Conservation (phyloP, 2,329 filamentous ascomycete species). For the Venturia carpophila region DNA sequence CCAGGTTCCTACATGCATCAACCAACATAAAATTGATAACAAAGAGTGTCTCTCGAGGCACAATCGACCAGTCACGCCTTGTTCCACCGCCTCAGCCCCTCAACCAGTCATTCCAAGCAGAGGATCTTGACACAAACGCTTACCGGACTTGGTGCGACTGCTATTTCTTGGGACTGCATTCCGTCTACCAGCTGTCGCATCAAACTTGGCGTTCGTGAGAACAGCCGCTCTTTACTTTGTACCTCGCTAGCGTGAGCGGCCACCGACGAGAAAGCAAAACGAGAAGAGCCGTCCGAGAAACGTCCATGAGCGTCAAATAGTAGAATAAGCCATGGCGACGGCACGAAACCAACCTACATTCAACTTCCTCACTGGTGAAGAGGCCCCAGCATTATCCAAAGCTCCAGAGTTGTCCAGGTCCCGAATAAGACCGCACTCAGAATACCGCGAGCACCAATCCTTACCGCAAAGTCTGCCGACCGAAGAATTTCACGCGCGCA, state of each 20-base stretch:
- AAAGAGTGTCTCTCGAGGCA: not conserved
- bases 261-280: not conserved
- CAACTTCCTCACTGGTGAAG: conserved; percentile 41
- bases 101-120: not conserved
- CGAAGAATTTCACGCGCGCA: conserved; percentile 80
- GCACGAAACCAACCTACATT: conserved; percentile 38
- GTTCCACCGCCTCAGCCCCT: not conserved
- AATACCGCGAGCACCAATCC: conserved; percentile 22
- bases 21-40: not conserved
- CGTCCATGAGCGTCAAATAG: not conserved
- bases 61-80: no score
- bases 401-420: conserved; percentile 26
- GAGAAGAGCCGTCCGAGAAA: not conserved
- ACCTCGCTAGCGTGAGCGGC: not conserved
- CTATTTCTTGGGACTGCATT: not conserved
- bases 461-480: conserved; percentile 31
- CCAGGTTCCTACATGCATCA: not conserved
- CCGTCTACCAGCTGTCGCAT: not conserved
- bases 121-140: not conserved
- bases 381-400: conserved; percentile 24
- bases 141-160: not conserved
- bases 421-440: conserved; percentile 33
- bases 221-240: not conserved
- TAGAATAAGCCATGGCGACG: conserved; percentile 23
- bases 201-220: not conserved